Percentiles rank a stretch among this genome's conserved stretches.
Conservation (phyloP, 805 yeast species). For the Scheffersomyces amazonensis region DNA sequence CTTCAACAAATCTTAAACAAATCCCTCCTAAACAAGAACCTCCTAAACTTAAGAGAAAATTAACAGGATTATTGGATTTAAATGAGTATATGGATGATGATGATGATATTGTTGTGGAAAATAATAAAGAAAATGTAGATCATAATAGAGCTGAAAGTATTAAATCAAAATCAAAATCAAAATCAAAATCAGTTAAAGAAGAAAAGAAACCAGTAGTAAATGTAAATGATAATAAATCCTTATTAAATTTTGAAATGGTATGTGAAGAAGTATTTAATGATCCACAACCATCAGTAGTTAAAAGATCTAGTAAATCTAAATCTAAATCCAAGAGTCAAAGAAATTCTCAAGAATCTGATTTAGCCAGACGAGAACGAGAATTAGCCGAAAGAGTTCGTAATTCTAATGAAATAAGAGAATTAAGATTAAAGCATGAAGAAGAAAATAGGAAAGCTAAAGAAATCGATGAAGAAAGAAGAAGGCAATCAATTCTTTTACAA, state of each 20-base stretch:
- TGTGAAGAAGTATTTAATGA: conserved; percentile 32
- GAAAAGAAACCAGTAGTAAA: conserved; percentile 11
- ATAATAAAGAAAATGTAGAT: background rate
- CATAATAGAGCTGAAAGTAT: background rate
- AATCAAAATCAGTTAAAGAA: background rate
- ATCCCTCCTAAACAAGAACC: conserved; percentile 12
- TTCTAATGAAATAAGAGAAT: conserved; percentile 18
- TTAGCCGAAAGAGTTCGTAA: conserved; percentile 17
- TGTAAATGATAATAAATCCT: conserved; percentile 21
- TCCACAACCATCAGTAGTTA: background rate
- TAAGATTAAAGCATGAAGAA: conserved; percentile 14
- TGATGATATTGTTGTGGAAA: background rate
- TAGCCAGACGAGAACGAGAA: conserved; percentile 13
- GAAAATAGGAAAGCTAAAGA: background rate
- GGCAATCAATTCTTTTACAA: conserved; percentile 19
- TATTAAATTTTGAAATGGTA: conserved; percentile 26
- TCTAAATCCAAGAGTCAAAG: background rate
- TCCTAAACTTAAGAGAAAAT: conserved; percentile 13
- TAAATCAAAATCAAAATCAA: background rate
- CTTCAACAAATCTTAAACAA: conserved; percentile 13
- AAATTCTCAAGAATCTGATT: conserved; percentile 1
- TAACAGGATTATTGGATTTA: conserved; percentile 13
- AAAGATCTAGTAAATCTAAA: background rate
- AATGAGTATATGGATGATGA: conserved; percentile 4
- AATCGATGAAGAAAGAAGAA: conserved; percentile 8